phyloP scores from a whole-genome alignment of 306 rosid species.

The Medicago ruthenica region DNA sequence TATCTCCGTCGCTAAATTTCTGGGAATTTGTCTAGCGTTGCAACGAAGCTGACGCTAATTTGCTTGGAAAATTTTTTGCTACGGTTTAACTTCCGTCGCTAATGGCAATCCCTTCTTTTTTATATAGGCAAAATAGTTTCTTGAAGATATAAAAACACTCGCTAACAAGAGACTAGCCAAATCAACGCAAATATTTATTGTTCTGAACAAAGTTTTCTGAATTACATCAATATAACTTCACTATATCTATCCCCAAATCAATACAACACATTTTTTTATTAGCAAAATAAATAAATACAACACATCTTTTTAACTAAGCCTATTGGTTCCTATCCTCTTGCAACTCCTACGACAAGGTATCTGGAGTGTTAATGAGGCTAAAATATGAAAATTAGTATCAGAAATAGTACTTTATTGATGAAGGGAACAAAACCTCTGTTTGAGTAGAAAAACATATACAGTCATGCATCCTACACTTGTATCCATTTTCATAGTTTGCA shows the following conservation, averaged over 20 bases:
- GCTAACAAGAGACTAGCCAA: not conserved
- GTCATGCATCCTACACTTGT: conserved; percentile 27
- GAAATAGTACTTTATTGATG: conserved; percentile 13
- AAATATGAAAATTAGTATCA: conserved; percentile 27
- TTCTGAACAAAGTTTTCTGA: conserved; percentile 15
- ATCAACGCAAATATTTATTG: conserved; percentile 27
- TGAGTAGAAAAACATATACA: conserved; percentile 1
- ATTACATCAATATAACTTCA: conserved; percentile 24
- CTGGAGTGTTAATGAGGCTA: not conserved
- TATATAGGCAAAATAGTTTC: not conserved
- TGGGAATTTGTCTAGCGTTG: too few species aligned
- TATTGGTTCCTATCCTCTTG: conserved; percentile 25
- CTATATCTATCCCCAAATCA: conserved; percentile 17
- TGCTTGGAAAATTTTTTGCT: too few species aligned
- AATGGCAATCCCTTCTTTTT: not conserved
- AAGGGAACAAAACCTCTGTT: conserved; percentile 20
- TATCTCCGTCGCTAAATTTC: too few species aligned
- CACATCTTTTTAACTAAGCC: conserved; percentile 35
- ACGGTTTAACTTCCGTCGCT: too few species aligned
- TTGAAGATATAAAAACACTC: not conserved
- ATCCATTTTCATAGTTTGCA: conserved; percentile 18
- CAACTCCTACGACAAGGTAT: conserved; percentile 25
- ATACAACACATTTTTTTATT: not conserved
- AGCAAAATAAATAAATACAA: conserved; percentile 1
- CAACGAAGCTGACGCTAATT: too few species aligned